phyloP scores from a whole-genome alignment of 495 filamentous ascomycete genomes.

The Penicillium daleae region DNA sequence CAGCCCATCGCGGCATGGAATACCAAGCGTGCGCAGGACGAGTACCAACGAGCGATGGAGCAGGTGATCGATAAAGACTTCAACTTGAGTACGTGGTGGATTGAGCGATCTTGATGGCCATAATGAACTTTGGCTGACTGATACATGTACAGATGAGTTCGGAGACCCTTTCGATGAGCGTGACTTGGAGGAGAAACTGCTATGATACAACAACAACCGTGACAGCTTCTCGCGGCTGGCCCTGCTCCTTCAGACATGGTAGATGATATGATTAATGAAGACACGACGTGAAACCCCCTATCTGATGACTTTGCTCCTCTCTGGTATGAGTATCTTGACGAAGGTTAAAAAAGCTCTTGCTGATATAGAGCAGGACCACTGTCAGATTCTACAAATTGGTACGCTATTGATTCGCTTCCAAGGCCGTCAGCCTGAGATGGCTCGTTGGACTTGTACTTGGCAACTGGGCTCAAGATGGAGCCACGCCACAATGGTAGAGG shows the following conservation, averaged over 20 bases:
- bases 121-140: not conserved
- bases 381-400: not conserved
- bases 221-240: constrained; percentile 11
- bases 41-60: constrained; percentile 57
- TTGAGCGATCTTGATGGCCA: not conserved
- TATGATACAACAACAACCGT: constrained; percentile 5
- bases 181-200: constrained; percentile 59
- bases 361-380: not conserved
- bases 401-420: not conserved
- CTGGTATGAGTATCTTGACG: not conserved
- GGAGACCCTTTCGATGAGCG: constrained; percentile 65
- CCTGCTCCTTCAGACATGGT: not conserved
- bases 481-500: not conserved
- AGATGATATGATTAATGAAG: constrained; percentile 10
- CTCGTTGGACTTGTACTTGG: not conserved
- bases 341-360: not conserved
- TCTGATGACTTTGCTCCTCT: not conserved
- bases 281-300: not conserved
- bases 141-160: constrained; percentile 45
- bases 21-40: constrained; percentile 63
- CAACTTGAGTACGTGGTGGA: constrained; percentile 43
- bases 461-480: not conserved
- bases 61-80: constrained; percentile 53
- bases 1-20: constrained; percentile 59
- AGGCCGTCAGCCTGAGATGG: not conserved